Percentiles rank a stretch among this genome's conserved stretches.
Evolutionary conservation across 495 filamentous ascomycete species (phyloP).

Genomic region (Melanomma pulvis-pyrius): DNA sequence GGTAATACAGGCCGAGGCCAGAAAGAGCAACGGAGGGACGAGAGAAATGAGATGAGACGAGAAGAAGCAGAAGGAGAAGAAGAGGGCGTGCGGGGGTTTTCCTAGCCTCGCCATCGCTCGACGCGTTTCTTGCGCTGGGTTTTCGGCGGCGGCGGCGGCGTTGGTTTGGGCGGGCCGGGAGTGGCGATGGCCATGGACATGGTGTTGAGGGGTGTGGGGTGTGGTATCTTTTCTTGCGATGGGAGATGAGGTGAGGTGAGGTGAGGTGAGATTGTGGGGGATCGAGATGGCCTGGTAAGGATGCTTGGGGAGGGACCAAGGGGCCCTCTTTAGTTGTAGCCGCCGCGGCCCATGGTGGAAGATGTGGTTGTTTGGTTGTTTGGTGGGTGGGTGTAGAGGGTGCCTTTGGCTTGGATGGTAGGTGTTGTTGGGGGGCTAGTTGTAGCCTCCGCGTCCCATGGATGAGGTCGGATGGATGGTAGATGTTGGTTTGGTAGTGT

Average conservation of each 20-base stretch:
- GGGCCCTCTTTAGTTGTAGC: conserved; percentile 51
- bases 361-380: not conserved
- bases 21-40: conserved; percentile 11
- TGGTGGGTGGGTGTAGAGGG: not conserved
- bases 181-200: conserved; percentile 6
- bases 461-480: conserved; percentile 1
- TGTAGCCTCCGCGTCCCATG: conserved; percentile 61
- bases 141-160: conserved; percentile 1
- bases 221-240: not conserved
- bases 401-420: not conserved
- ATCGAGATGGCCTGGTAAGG: not conserved
- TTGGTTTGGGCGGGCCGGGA: too few species aligned
- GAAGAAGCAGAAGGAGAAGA: conserved; percentile 5
- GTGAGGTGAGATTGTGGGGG: not conserved
- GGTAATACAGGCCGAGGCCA: not conserved
- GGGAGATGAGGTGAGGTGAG: not conserved
- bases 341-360: conserved; percentile 57
- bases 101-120: conserved; percentile 22
- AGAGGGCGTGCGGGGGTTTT: not conserved
- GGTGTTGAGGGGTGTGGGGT: conserved; percentile 1
- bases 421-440: conserved; percentile 34
- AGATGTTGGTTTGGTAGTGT: not conserved
- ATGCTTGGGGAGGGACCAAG: not conserved
- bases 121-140: conserved; percentile 29
- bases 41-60: conserved; percentile 2